These are phyloP conservation scores for Vanrija pseudolonga DNA, from an alignment of 1,284 basidiomycete species.

Conservation along the genomic window DNA sequence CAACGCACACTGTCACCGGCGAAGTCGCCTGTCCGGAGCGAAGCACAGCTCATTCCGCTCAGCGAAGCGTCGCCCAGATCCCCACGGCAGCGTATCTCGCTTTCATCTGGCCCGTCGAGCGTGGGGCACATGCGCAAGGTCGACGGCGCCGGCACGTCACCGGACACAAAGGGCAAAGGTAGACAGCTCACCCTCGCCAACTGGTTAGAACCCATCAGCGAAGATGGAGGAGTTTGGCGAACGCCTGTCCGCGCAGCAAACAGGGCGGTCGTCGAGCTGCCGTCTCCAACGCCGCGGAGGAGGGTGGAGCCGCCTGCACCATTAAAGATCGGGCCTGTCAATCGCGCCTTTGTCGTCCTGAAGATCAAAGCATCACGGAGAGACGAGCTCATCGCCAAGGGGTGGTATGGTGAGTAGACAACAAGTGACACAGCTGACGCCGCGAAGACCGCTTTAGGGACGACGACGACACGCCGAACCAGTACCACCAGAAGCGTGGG, in stretches of 20 bases:
- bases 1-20: too few species aligned
- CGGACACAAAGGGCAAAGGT: background rate
- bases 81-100: too few species aligned
- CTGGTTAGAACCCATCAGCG: background rate
- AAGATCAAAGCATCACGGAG: conserved; percentile 15
- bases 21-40: too few species aligned
- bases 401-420: conserved; percentile 21
- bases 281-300: conserved; percentile 2
- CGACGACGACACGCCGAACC: conserved; percentile 17
- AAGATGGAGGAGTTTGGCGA: conserved; percentile 8
- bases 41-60: too few species aligned
- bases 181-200: background rate
- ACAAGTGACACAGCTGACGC: background rate
- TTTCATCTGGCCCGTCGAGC: too few species aligned
- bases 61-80: too few species aligned
- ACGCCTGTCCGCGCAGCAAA: conserved; percentile 4
- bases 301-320: too few species aligned
- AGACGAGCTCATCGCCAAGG: conserved; percentile 16
- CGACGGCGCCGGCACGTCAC: background rate
- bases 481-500: background rate
- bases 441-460: conserved; percentile 22
- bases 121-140: too few species aligned
- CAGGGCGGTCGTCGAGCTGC: conserved; percentile 5
- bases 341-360: conserved; percentile 22
- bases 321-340: conserved; percentile 2